These are phyloP conservation scores for Hypoxylon sp. DNA, from an alignment of 2,329 filamentous ascomycete species.

Conservation along the genomic window DNA sequence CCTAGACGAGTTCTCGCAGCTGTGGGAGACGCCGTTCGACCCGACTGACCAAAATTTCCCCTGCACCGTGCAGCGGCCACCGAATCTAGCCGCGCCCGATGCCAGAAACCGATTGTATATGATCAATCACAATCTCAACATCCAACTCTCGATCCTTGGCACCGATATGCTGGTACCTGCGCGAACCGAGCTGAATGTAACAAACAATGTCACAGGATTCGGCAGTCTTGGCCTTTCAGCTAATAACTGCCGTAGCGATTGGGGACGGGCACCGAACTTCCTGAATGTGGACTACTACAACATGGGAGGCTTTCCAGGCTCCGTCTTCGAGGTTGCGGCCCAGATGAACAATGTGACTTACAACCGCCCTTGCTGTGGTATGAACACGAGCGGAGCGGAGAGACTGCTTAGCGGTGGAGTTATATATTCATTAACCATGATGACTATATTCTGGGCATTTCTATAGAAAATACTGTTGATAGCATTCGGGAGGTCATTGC, in stretches of 20 bases:
- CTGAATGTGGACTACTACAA: slow-evolving; percentile 92
- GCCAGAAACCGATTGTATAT: slow-evolving; percentile 79
- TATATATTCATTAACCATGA: slow-evolving; percentile 34
- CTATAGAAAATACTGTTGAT: slow-evolving; percentile 31
- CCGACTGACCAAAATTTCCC: slow-evolving; percentile 77
- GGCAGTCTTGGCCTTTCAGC: slow-evolving; percentile 77
- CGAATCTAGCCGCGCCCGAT: slow-evolving; percentile 68
- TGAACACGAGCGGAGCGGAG: slow-evolving; percentile 41
- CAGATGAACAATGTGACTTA: slow-evolving; percentile 81
- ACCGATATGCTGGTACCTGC: slow-evolving; percentile 79
- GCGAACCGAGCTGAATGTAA: slow-evolving; percentile 76
- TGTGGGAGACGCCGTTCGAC: slow-evolving; percentile 94
- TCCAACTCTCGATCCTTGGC: slow-evolving; percentile 78
- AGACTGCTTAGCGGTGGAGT: slow-evolving; percentile 22
- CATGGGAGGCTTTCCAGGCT: slow-evolving; percentile 74
- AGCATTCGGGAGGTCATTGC: slow-evolving; percentile 18
- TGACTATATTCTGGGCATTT: slow-evolving; percentile 41
- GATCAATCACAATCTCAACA: slow-evolving; percentile 92
- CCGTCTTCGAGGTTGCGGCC: slow-evolving; percentile 83
- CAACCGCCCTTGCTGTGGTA: slow-evolving; percentile 71
- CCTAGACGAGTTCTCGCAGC: slow-evolving; percentile 87
- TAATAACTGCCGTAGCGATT: slow-evolving; percentile 72
- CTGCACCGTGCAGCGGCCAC: slow-evolving; percentile 83
- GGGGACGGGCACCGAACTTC: slow-evolving; percentile 81
- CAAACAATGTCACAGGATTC: slow-evolving; percentile 75